Percentiles rank a stretch among this genome's conserved stretches.
These are phyloP conservation scores for Wickerhamomyces tratensis DNA, from an alignment of 805 yeast species.

Conservation along the genomic window DNA sequence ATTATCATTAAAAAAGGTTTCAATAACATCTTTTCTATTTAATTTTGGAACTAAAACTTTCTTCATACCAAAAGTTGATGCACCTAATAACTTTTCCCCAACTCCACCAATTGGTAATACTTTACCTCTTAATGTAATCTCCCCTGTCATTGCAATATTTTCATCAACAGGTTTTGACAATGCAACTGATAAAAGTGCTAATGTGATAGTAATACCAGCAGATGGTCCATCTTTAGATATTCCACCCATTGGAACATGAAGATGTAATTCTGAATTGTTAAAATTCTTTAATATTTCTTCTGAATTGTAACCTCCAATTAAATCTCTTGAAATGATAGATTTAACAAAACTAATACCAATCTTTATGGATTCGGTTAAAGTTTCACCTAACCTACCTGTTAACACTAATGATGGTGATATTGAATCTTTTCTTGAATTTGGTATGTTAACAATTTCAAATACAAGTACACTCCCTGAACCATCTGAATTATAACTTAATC, in stretches of 20 bases:
- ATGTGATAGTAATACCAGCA: conserved; percentile 61
- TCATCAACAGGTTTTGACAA: conserved; percentile 38
- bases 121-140: conserved; percentile 68
- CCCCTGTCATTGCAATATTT: conserved; percentile 78
- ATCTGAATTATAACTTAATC: conserved; percentile 77
- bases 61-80: conserved; percentile 58
- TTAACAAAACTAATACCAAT: conserved; percentile 70
- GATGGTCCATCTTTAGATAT: conserved; percentile 46
- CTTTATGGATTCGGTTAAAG: conserved; percentile 70
- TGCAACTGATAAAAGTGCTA: conserved; percentile 72
- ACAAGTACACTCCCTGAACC: conserved; percentile 78
- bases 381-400: conserved; percentile 80
- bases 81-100: conserved; percentile 69
- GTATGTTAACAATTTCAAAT: conserved; percentile 69
- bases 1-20: conserved; percentile 11
- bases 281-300: conserved; percentile 31
- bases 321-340: conserved; percentile 33
- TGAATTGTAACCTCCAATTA: conserved; percentile 21
- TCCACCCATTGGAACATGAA: conserved; percentile 67
- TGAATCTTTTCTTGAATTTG: conserved; percentile 24
- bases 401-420: conserved; percentile 37
- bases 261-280: conserved; percentile 49
- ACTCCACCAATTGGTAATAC: conserved; percentile 80
- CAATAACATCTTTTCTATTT: conserved; percentile 53
- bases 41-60: conserved; percentile 62